Conservation (phyloP, 2,329 filamentous ascomycete genomes). For the Penicillium janthinellum region DNA sequence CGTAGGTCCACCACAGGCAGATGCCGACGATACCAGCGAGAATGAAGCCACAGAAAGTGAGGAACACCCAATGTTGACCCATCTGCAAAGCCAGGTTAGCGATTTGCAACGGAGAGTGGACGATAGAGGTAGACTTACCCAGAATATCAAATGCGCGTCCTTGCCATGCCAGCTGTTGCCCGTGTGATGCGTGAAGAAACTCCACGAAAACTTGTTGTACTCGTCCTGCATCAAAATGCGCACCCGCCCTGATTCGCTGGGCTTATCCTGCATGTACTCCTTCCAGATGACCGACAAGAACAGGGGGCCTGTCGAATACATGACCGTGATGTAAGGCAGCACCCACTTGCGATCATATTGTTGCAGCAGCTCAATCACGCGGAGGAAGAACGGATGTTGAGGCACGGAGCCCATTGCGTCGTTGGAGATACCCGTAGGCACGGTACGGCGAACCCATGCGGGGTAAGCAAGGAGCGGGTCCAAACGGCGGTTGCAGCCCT, state of each 20-base stretch:
- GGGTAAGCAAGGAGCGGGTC: constrained; percentile 70
- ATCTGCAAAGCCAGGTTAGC: constrained; percentile 41
- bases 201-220: constrained; percentile 69
- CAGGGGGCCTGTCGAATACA: constrained; percentile 75
- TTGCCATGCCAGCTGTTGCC: constrained; percentile 68
- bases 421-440: constrained; percentile 78
- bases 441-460: constrained; percentile 70
- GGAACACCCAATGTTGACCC: constrained; percentile 58
- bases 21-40: constrained; percentile 52
- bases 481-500: constrained; percentile 69
- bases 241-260: constrained; percentile 55
- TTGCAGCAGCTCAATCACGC: constrained; percentile 67
- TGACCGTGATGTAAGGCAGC: constrained; percentile 73
- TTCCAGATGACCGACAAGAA: constrained; percentile 77
- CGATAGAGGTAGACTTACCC: constrained; percentile 44
- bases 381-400: constrained; percentile 72
- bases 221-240: constrained; percentile 70
- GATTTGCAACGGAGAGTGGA: neutral
- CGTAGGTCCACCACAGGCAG: constrained; percentile 54
- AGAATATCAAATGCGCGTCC: constrained; percentile 66
- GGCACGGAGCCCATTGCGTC: constrained; percentile 75
- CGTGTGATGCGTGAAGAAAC: constrained; percentile 69
- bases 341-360: constrained; percentile 70
- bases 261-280: constrained; percentile 62
- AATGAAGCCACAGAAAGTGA: constrained; percentile 55